A percentile compares a stretch with the other conserved stretches of the same genome.
Evolutionary conservation across 805 yeast species (phyloP).

Genomic region (Torulaspora microellipsoides): DNA sequence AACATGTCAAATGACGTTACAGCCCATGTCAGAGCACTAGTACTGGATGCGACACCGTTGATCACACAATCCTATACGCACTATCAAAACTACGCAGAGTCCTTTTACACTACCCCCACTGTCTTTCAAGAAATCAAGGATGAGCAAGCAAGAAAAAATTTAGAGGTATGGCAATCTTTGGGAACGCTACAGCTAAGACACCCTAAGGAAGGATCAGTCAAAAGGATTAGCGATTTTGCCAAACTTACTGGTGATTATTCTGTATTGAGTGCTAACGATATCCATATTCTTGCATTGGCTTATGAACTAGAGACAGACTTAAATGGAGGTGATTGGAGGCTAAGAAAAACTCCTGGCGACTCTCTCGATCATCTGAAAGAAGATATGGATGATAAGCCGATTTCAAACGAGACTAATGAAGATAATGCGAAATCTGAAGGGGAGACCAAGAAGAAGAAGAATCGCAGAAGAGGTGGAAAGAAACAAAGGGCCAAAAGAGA

Average conservation of each 20-base stretch:
- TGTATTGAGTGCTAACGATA: conserved; percentile 85
- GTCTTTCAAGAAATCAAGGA: conserved; percentile 84
- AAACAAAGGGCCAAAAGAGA: conserved; percentile 58
- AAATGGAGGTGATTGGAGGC: conserved; percentile 63
- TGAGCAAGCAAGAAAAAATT: conserved; percentile 73
- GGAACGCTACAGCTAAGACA: conserved; percentile 67
- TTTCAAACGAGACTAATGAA: conserved; percentile 12
- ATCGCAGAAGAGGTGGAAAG: conserved; percentile 60
- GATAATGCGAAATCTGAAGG: conserved; percentile 16
- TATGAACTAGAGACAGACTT: conserved; percentile 78
- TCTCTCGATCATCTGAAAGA: conserved; percentile 26
- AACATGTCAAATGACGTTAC: conserved; percentile 5
- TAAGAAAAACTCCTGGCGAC: conserved; percentile 73
- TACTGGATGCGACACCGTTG: conserved; percentile 93
- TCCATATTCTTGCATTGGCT: conserved; percentile 86
- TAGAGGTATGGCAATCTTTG: conserved; percentile 64
- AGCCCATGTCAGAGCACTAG: conserved; percentile 51
- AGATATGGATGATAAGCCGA: conserved; percentile 8
- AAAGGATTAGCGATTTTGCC: conserved; percentile 69
- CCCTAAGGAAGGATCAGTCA: conserved; percentile 62
- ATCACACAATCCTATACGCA: conserved; percentile 78
- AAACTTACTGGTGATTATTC: conserved; percentile 85
- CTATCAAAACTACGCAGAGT: conserved; percentile 61
- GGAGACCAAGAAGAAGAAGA: conserved; percentile 33
- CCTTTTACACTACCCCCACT: conserved; percentile 88